These are phyloP conservation scores for Corylus heterophylla DNA, from an alignment of 306 rosid species.

Conservation along the genomic window DNA sequence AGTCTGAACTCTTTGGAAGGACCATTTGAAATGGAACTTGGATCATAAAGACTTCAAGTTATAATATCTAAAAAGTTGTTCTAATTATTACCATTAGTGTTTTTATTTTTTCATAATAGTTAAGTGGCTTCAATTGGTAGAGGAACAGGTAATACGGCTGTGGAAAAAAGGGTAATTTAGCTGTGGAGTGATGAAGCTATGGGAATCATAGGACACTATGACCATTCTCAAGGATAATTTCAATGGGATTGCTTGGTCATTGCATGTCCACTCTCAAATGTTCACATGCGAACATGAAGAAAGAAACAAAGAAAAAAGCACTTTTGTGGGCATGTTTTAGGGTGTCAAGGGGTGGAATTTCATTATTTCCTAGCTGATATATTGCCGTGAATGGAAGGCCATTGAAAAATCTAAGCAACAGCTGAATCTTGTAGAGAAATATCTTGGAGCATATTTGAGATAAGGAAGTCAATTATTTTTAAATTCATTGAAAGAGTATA, in stretches of 20 bases:
- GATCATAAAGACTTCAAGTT: not conserved
- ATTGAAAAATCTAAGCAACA: slow-evolving; percentile 10
- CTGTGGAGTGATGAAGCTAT: not conserved
- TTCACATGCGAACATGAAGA: slow-evolving; percentile 1
- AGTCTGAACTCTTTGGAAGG: slow-evolving; percentile 10
- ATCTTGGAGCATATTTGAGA: not conserved
- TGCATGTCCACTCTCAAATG: not conserved
- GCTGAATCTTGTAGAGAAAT: not conserved
- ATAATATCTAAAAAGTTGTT: not conserved
- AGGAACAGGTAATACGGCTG: not conserved
- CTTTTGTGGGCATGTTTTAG: not conserved
- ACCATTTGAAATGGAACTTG: not conserved
- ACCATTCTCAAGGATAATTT: not conserved
- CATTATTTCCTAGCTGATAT: not conserved
- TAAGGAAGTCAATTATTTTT: not conserved
- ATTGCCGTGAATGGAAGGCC: slow-evolving; percentile 15
- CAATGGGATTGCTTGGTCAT: not conserved
- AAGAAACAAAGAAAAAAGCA: not conserved
- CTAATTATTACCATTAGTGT: not conserved
- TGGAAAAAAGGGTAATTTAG: not conserved
- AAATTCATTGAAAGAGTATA: not conserved
- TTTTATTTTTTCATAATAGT: not conserved
- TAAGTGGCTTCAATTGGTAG: not conserved
- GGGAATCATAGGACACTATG: not conserved
- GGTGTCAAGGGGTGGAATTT: slow-evolving; percentile 2